Evolutionary conservation across 2,329 filamentous ascomycete genomes (phyloP), one percentile per base, ranked within the genome.

Genomic region (Colletotrichum musae): DNA sequence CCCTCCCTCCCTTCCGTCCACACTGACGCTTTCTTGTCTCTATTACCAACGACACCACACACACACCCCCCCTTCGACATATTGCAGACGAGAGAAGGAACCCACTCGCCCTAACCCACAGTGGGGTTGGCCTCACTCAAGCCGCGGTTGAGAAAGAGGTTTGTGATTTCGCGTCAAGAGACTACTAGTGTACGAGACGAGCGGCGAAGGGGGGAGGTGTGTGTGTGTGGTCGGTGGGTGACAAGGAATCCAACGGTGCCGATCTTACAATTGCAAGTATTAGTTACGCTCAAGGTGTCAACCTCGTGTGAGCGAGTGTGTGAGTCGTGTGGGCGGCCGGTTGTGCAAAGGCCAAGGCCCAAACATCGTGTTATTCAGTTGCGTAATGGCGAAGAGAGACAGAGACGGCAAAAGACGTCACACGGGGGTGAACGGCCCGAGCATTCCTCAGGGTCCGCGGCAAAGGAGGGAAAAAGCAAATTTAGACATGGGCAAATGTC

Each of bases 401-500:
- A 24, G 21, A 24, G 21, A 24, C 21, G 21, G 21, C 10, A 10
- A 36, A 36, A 36, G 10, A 36, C 32, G 41, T 43, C 41, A 43
- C 41, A 4, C 18, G 41, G 16, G 41, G 41, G 13, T n/a, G 41
- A 43, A 13, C 5, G 32, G 32, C 32, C 32, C 41, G 16, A n/a
- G 16, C 13, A 43, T 15, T 15, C 10, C 16, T 43, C 41, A 43
- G 41, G 41, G 41, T 43, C 41, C 47, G 12, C 32, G 47, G n/a
- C n/a, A 50, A 50, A 50, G 13, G 13, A 3, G 15, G 32, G 7
- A 51, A 65, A 43, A 50, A 24, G 48, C 53, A 45, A 59, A 52
- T n/a, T 12, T 15, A 36, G 43, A 50, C 21, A 65, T 58, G 52
- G 56, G 56, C 56, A 66, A 69, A 60, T 60, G 56, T 13, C 56